phyloP scores from a whole-genome alignment of 1,139 yeast genomes.

The Magnusiomyces tetraspermus region DNA sequence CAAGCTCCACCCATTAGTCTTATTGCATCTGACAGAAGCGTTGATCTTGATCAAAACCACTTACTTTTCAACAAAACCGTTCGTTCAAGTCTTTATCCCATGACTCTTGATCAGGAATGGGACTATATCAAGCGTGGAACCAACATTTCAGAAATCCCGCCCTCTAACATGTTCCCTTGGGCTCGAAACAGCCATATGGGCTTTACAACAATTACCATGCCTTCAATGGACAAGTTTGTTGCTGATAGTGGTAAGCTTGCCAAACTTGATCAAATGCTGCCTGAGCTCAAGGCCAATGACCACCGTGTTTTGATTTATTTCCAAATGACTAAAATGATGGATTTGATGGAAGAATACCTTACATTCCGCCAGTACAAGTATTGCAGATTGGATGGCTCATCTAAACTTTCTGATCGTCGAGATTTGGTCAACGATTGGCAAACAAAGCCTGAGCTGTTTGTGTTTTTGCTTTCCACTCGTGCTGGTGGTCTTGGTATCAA shows the following conservation, averaged over 20 bases:
- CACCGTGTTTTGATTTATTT: constrained; percentile 89
- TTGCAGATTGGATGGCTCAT: constrained; percentile 89
- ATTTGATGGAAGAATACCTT: constrained; percentile 91
- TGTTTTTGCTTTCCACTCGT: constrained; percentile 84
- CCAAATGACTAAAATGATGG: constrained; percentile 99
- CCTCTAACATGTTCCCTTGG: constrained; percentile 58
- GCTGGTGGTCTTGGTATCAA: constrained; percentile 99
- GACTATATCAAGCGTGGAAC: constrained; percentile 35
- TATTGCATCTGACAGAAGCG: constrained; percentile 46
- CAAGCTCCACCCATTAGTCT: constrained; percentile 58
- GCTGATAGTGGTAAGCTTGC: constrained; percentile 90
- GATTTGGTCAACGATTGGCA: constrained; percentile 99
- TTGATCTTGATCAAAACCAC: constrained; percentile 38
- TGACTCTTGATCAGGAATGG: constrained; percentile 56
- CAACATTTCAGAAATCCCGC: constrained; percentile 56
- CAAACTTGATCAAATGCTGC: constrained; percentile 66
- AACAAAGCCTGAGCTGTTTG: constrained; percentile 87
- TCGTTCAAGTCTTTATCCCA: constrained; percentile 52
- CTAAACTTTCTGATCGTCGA: constrained; percentile 89
- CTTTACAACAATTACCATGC: constrained; percentile 77
- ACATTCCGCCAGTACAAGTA: constrained; percentile 86
- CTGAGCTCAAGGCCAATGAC: constrained; percentile 68
- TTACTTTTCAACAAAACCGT: constrained; percentile 45
- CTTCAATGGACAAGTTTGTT: constrained; percentile 91
- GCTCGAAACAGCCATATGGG: constrained; percentile 54